phyloP scores from a whole-genome alignment of 106 monocot species.

The Dendrobium huoshanense region DNA sequence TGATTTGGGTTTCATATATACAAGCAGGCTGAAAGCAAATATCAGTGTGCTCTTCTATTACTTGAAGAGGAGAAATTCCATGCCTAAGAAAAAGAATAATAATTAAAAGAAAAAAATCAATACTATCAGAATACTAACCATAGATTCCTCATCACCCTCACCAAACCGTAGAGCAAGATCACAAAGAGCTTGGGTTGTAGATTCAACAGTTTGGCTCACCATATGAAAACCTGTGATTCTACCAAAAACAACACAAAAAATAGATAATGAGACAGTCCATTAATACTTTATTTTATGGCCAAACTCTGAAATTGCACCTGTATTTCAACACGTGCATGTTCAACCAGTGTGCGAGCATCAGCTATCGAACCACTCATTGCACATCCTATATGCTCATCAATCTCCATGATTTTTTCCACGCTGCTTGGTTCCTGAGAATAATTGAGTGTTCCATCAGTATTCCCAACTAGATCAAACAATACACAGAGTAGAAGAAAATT shows the following conservation, averaged over 20 bases:
- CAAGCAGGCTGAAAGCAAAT: neutral
- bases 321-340: conserved; percentile 70
- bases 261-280: neutral
- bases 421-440: conserved; percentile 51
- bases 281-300: neutral
- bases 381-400: conserved; percentile 71
- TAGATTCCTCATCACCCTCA: conserved; percentile 67
- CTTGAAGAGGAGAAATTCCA: neutral
- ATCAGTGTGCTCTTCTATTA: neutral
- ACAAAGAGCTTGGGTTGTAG: conserved; percentile 62
- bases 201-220: conserved; percentile 63
- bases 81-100: neutral
- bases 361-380: conserved; percentile 69
- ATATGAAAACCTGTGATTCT: conserved; percentile 78
- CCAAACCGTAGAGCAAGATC: conserved; percentile 73
- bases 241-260: conserved; percentile 2
- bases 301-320: conserved; percentile 27
- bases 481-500: neutral
- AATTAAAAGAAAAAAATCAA: neutral
- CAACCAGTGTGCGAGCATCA: conserved; percentile 66
- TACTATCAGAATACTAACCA: conserved; percentile 29
- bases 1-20: neutral
- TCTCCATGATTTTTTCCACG: conserved; percentile 76
- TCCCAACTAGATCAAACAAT: neutral
- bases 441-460: neutral